These are phyloP conservation scores for Colletotrichum liriopes DNA, from an alignment of 2,329 filamentous ascomycete species.

Conservation along the genomic window DNA sequence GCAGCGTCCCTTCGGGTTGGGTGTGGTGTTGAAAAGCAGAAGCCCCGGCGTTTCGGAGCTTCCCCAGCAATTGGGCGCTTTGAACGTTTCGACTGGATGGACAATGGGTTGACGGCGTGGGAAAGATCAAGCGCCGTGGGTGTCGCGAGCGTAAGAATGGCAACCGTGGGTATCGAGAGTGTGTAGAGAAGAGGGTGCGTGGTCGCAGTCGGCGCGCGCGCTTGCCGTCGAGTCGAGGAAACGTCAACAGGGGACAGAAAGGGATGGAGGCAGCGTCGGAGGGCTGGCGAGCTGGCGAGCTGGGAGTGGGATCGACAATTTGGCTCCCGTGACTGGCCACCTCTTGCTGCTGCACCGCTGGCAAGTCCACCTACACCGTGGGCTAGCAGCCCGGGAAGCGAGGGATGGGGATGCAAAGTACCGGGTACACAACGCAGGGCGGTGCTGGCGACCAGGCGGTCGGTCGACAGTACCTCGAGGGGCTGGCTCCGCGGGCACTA, in stretches of 20 bases:
- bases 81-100: constrained; percentile 26
- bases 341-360: not conserved
- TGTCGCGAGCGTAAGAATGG: not conserved
- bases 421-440: not conserved
- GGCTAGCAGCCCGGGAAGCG: not conserved
- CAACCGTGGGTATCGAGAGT: not conserved
- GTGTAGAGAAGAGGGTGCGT: not conserved
- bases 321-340: constrained; percentile 30
- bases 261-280: constrained; percentile 15
- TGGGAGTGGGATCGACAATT: constrained; percentile 32
- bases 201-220: constrained; percentile 1
- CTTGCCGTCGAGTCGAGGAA: constrained; percentile 15
- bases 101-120: constrained; percentile 6
- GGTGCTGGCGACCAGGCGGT: no score
- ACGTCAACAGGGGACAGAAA: constrained; percentile 25
- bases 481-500: constrained; percentile 1
- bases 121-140: not conserved
- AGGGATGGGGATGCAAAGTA: not conserved
- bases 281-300: constrained; percentile 18
- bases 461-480: constrained; percentile 3
- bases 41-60: constrained; percentile 40
- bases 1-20: constrained; percentile 18
- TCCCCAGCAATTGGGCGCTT: constrained; percentile 34
- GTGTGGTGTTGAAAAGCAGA: constrained; percentile 9
- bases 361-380: not conserved